Evolutionary conservation across 202 grass and related monocot genomes (phyloP).

Genomic region (Panicum hallii): DNA sequence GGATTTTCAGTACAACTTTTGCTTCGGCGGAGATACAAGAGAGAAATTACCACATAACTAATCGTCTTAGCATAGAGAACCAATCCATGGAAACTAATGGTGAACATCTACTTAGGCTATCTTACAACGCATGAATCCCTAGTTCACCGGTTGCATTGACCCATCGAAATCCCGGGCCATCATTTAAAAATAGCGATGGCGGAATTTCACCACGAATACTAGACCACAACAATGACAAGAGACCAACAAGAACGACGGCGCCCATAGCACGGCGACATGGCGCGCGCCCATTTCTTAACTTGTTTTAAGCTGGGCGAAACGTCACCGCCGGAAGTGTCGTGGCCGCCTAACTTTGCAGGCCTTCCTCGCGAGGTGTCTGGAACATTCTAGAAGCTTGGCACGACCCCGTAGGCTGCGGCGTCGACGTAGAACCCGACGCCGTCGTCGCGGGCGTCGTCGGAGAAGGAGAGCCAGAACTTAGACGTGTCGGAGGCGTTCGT

Average conservation of each 20-base stretch:
- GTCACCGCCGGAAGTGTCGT: not conserved
- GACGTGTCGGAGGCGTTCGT: not conserved
- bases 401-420: conserved; percentile 43
- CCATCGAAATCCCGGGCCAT: conserved; percentile 10
- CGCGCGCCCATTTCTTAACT: conserved; percentile 27
- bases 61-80: not conserved
- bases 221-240: not conserved
- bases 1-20: not conserved
- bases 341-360: not conserved
- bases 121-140: conserved; percentile 18
- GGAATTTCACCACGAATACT: conserved; percentile 12
- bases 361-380: not conserved
- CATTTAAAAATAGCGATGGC: conserved; percentile 48
- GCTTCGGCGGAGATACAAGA: not conserved
- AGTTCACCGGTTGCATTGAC: not conserved
- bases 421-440: conserved; percentile 38
- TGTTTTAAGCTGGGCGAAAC: conserved; percentile 24
- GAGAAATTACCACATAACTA: not conserved
- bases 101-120: conserved; percentile 9
- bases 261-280: not conserved
- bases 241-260: conserved; percentile 6
- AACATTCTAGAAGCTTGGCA: conserved; percentile 56
- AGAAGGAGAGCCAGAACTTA: conserved; percentile 60
- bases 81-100: not conserved
- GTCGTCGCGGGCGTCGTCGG: conserved; percentile 36